Base-by-base conservation (phyloP, 2,329 filamentous ascomycete species). In the Aspergillus fischeri region DNA sequence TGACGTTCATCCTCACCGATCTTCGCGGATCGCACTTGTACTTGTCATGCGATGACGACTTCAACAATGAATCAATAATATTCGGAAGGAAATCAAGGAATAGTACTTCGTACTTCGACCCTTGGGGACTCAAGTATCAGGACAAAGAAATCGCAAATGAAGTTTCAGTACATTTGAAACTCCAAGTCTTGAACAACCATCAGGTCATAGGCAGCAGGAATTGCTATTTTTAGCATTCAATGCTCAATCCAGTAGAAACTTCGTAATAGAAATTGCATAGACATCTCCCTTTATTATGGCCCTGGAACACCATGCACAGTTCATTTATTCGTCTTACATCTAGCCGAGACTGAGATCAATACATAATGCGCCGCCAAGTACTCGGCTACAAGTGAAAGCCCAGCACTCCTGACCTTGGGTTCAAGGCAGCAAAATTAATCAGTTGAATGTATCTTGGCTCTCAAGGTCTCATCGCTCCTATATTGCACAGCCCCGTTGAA, bases 1-100 rank as follows among this genome's bases (percentile, higher is more conserved):
- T 58, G 56, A 55, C 56, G 49, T 58, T 49, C 17, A 28, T n/a
- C 42, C 38, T 53, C 44, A 53, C 49, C 20, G 54, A 56, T 56
- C 50, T 49, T 44, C 42, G 3, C 42, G 29, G 20, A 3, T 35
- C 10, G 51, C 42, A 20, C 2, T 41, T 4, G 47, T 24, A 29
- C 25, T 50, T 7, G 47, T 51, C 48, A 55, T 25, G 32, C 27
- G 48, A 27, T 24, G 10, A 45, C 35, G 25, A 45, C 4, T 10
- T 14, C 38, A 9, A 47, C 44, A 47, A 14, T 42, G 17, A 42
- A 42, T 44, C 42, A 4, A 45, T 21, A 1, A 20, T 4, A 45
- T 45, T 3, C 6, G 21, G 41, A 45, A 21, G 6, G 32, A 38
- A 38, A 38, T 7, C 14, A 17, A 38, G 32, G 11, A 38, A 17